Percentiles rank a stretch among this genome's conserved stretches.
These are phyloP conservation scores for Pseudevernia furfuracea DNA, from an alignment of 495 filamentous ascomycete genomes.

Conservation along the genomic window DNA sequence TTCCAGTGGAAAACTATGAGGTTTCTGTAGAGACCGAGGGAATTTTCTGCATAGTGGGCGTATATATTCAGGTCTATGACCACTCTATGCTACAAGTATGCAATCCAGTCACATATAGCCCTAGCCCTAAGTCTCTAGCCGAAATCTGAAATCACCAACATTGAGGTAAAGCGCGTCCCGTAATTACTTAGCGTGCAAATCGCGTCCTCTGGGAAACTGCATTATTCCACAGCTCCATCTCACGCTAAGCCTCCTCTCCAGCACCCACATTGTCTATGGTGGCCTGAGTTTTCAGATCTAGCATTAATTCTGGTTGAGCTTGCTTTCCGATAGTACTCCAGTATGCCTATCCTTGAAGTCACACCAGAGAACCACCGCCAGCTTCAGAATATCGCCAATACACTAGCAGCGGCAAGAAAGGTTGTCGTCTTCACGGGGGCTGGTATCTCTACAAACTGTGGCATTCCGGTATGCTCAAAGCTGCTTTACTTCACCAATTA, in stretches of 20 bases:
- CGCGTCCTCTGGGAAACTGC: slow-evolving; percentile 2
- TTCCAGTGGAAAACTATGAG: too few species aligned
- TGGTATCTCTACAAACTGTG: slow-evolving; percentile 65
- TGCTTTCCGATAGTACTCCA: background rate
- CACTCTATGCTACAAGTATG: too few species aligned
- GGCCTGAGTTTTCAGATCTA: background rate
- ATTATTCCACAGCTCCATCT: too few species aligned
- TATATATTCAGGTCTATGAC: too few species aligned
- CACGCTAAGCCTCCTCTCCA: too few species aligned
- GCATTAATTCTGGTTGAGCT: background rate
- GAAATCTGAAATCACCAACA: too few species aligned
- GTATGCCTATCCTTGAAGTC: slow-evolving; percentile 25
- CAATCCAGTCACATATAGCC: too few species aligned
- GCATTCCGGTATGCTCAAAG: slow-evolving; percentile 51
- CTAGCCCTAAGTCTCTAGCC: too few species aligned
- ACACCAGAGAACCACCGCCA: slow-evolving; percentile 36
- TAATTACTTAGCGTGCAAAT: too few species aligned
- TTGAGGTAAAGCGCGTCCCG: slow-evolving; percentile 19
- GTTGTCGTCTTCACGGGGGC: slow-evolving; percentile 62
- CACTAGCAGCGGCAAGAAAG: slow-evolving; percentile 52
- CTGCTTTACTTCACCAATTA: background rate
- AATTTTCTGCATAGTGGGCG: too few species aligned
- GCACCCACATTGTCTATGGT: background rate
- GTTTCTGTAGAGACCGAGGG: too few species aligned
- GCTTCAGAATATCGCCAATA: slow-evolving; percentile 54